phyloP scores from a whole-genome alignment of 805 yeast genomes.

The Ogataea naganishii region DNA sequence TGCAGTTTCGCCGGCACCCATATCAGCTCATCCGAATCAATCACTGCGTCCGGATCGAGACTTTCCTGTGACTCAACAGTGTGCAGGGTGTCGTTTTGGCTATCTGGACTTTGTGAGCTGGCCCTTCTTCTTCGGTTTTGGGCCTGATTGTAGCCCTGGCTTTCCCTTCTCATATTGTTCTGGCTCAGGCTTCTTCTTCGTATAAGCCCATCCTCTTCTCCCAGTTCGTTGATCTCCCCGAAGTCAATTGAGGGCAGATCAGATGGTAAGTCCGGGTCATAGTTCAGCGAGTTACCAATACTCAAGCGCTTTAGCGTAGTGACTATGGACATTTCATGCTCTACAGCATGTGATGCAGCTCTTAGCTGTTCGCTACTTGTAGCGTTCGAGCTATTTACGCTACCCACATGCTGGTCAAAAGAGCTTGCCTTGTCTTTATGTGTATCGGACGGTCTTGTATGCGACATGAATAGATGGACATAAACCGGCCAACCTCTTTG shows the following conservation, averaged over 20 bases:
- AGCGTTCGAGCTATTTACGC: not conserved
- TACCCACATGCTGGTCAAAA: too few species aligned
- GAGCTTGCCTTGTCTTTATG: too few species aligned
- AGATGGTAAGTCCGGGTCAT: constrained; percentile 66
- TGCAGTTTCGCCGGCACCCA: constrained; percentile 97
- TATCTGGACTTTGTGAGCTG: too few species aligned
- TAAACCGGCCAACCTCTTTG: too few species aligned
- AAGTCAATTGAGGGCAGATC: too few species aligned
- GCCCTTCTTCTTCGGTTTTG: too few species aligned
- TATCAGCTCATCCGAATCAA: constrained; percentile 41
- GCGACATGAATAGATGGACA: too few species aligned
- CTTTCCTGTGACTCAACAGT: constrained; percentile 7
- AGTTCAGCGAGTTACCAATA: constrained; percentile 50
- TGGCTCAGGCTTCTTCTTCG: too few species aligned
- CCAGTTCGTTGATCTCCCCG: constrained; percentile 7
- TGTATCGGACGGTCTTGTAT: too few species aligned
- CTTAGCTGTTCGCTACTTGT: constrained; percentile 25
- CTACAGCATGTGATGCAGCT: constrained; percentile 69
- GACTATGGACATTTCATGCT: constrained; percentile 65
- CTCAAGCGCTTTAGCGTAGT: constrained; percentile 67
- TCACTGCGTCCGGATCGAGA: constrained; percentile 7
- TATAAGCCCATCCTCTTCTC: too few species aligned
- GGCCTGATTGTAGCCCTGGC: too few species aligned
- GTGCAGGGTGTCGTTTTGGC: constrained; percentile 6
- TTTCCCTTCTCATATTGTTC: not conserved